Evolutionary conservation across 345 rosid genomes (phyloP), one percentile per base, ranked within the genome.

Genomic region (Turnera subulata): DNA sequence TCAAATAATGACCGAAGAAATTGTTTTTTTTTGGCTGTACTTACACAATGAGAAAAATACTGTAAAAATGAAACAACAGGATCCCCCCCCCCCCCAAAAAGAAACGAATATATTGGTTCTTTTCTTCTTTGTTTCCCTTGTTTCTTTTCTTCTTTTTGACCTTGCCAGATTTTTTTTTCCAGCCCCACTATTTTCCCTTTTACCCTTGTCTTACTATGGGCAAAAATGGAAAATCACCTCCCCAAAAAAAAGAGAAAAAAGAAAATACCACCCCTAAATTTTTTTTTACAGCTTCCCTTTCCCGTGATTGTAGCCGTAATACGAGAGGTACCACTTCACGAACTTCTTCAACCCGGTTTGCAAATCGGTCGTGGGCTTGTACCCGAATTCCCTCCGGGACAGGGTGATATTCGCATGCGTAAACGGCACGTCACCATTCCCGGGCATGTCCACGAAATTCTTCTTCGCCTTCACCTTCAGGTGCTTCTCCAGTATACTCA

Each of bases 351-450:
- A 50, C 52, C 69, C 69, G 58, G 69, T 65, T 57, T 42, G 63
- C 58, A 65, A 43, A 51, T 65, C 69, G 25, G 63, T 65, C 21
- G 69, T 58, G 18, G 69, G 69, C 50, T 57, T 57, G 17, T 65
- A 65, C 63, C 69, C 69, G 25, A 65, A 25, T 50, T 56, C 58
- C 51, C 25, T 65, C 17, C 33, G 52, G 58, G 69, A 57, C 63
- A 23, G 51, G 13, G 52, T 65, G 11, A 57, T 65, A 57, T 65
- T 57, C 4, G 69, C 69, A 22, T 65, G 69, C 0, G 69, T 65
- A 21, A 65, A 65, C 4, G 69, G 69, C 7, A 65, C 69, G 63
- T 65, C 69, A n/a, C 69, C 69, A 63, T 65, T 65, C 43, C 69
- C 69, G 0, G 69, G 69, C 69, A 65, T 65, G 17, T 65, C 69